Conservation (phyloP, 148 eudicot species). For the Cornus suecica region DNA sequence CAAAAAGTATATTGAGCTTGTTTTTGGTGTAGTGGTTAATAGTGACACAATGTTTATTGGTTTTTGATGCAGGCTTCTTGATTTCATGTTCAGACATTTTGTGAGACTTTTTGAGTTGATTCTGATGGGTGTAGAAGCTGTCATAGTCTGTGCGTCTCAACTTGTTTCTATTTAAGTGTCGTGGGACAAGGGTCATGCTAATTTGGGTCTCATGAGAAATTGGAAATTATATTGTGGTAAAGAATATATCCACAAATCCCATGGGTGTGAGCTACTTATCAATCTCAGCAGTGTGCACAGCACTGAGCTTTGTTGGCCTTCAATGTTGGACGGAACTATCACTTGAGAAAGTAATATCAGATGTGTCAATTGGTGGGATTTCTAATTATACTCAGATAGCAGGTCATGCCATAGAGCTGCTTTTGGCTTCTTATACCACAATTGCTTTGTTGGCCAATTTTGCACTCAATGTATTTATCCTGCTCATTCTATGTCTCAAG, state of each 20-base stretch:
- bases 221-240: slow-evolving; percentile 26
- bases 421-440: slow-evolving; percentile 67
- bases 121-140: slow-evolving; percentile 11
- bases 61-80: slow-evolving; percentile 15
- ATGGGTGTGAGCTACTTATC: slow-evolving; percentile 80
- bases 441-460: slow-evolving; percentile 59
- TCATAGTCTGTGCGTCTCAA: slow-evolving; percentile 20
- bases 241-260: slow-evolving; percentile 27
- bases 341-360: slow-evolving; percentile 58
- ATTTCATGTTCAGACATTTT: background rate
- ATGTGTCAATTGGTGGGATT: slow-evolving; percentile 51
- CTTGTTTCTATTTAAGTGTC: slow-evolving; percentile 3
- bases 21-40: background rate
- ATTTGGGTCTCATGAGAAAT: slow-evolving; percentile 59
- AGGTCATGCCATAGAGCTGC: slow-evolving; percentile 42
- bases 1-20: background rate
- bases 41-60: background rate
- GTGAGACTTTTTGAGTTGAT: slow-evolving; percentile 5
- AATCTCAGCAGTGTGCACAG: slow-evolving; percentile 71
- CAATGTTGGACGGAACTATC: slow-evolving; percentile 76
- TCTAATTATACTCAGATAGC: slow-evolving; percentile 47
- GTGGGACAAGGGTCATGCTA: slow-evolving; percentile 25
- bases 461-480: slow-evolving; percentile 53
- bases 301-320: slow-evolving; percentile 65
- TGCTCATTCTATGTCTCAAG: slow-evolving; percentile 74